These are phyloP conservation scores for Calonectria pseudoreteaudii DNA, from an alignment of 2,329 filamentous ascomycete genomes.

Conservation along the genomic window DNA sequence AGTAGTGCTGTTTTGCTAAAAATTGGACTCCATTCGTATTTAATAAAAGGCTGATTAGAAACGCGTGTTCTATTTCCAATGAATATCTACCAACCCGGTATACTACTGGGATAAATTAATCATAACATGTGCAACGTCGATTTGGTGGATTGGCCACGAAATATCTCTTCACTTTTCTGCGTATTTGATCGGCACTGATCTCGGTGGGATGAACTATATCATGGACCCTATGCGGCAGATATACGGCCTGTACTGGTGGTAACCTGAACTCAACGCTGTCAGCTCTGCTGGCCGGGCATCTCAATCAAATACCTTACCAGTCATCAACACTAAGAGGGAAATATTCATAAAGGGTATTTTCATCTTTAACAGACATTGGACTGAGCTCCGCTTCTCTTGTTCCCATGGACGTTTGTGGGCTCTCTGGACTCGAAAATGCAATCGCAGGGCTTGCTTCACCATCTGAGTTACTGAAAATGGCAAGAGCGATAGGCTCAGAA, in stretches of 20 bases:
- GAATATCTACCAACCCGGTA: too few species aligned
- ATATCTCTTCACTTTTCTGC: constrained; percentile 76
- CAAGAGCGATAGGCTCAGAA: background rate
- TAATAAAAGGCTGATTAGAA: too few species aligned
- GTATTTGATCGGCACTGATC: constrained; percentile 74
- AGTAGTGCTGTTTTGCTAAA: too few species aligned
- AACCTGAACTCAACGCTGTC: constrained; percentile 63
- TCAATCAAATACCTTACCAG: constrained; percentile 64
- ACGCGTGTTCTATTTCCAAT: too few species aligned
- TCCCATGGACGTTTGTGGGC: background rate
- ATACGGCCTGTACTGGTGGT: constrained; percentile 89
- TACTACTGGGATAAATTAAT: background rate
- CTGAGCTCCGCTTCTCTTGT: constrained; percentile 38
- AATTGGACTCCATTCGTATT: too few species aligned
- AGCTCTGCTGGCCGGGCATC: background rate
- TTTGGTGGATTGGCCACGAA: constrained; percentile 70
- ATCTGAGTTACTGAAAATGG: background rate
- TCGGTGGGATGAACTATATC: constrained; percentile 80
- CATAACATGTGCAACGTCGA: background rate
- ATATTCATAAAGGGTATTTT: constrained; percentile 88
- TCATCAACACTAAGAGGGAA: constrained; percentile 92
- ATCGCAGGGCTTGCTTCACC: background rate
- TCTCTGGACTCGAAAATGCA: too few species aligned
- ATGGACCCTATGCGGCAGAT: constrained; percentile 92
- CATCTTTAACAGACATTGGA: constrained; percentile 57